Evolutionary conservation across 1,284 basidiomycete species (phyloP).

Genomic region (Somion occarium): DNA sequence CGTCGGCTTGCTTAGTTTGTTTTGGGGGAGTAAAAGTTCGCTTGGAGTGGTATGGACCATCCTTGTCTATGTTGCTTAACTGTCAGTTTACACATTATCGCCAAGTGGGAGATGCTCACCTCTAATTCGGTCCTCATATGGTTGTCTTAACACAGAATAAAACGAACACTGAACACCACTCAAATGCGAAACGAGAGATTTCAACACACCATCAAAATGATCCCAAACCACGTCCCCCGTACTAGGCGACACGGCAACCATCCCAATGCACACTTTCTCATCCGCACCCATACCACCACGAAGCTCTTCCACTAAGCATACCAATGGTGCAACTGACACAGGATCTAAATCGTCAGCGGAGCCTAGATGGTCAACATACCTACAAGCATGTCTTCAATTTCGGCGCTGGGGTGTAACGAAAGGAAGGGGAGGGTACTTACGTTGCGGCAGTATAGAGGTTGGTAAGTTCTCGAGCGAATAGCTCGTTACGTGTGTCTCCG

Average conservation of each 20-base stretch:
- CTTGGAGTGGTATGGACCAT: conserved; percentile 81
- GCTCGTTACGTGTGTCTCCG: conserved; percentile 75
- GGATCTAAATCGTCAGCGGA: conserved; percentile 63
- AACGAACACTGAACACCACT: not conserved
- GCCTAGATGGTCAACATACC: conserved; percentile 71
- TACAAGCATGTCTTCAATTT: conserved; percentile 21
- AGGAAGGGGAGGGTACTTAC: conserved; percentile 40
- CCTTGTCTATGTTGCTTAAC: conserved; percentile 51
- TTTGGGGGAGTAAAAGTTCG: conserved; percentile 71
- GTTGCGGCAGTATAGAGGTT: conserved; percentile 87
- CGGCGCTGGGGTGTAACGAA: too few relatives aligned
- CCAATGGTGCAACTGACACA: conserved; percentile 52
- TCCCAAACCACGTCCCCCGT: conserved; percentile 94
- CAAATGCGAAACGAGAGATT: not conserved
- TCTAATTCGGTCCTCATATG: conserved; percentile 87
- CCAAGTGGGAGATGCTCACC: conserved; percentile 30
- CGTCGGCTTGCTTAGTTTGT: conserved; percentile 67
- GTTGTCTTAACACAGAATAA: conserved; percentile 45
- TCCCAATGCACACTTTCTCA: conserved; percentile 61
- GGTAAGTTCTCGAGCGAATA: conserved; percentile 80
- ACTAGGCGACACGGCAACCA: conserved; percentile 80
- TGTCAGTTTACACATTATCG: too few relatives aligned
- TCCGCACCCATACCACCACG: conserved; percentile 47
- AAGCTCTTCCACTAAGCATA: conserved; percentile 69
- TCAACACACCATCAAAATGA: conserved; percentile 67